Percentiles rank a stretch among this genome's conserved stretches.
Conservation (phyloP, 1,284 basidiomycete species). For the Naganishia sp. region DNA sequence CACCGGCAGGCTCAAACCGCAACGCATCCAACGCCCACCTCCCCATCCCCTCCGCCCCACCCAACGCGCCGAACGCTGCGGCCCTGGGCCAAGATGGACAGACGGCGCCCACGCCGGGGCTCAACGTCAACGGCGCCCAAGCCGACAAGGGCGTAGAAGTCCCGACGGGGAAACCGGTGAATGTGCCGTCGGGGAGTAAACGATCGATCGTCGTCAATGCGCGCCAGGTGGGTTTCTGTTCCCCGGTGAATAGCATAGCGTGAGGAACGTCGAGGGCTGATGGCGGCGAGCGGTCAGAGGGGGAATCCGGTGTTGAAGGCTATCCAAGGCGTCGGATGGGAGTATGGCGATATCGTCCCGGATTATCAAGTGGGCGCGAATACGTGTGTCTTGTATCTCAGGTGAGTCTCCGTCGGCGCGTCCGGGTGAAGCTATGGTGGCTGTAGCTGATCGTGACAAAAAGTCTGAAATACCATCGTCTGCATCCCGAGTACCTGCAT, state of each 20-base stretch:
- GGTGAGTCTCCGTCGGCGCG: slow-evolving; percentile 57
- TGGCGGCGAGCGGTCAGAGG: slow-evolving; percentile 58
- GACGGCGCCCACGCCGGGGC: slow-evolving; percentile 1
- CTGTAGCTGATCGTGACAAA: background rate
- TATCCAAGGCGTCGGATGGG: slow-evolving; percentile 85
- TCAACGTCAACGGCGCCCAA: slow-evolving; percentile 17
- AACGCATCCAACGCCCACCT: slow-evolving; percentile 35
- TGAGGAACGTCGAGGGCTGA: background rate
- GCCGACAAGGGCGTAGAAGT: background rate
- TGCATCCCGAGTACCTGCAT: slow-evolving; percentile 97
- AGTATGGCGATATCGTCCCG: slow-evolving; percentile 89
- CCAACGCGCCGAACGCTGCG: background rate
- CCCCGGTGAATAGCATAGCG: too few species aligned
- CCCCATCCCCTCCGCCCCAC: slow-evolving; percentile 4
- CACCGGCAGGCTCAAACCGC: slow-evolving; percentile 20
- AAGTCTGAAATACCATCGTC: slow-evolving; percentile 89
- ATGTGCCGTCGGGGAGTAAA: slow-evolving; percentile 33
- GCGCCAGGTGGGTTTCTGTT: slow-evolving; percentile 22
- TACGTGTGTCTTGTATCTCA: slow-evolving; percentile 87
- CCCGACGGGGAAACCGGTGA: slow-evolving; percentile 27
- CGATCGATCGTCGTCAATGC: slow-evolving; percentile 35
- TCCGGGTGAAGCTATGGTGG: background rate
- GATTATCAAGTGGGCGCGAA: slow-evolving; percentile 97
- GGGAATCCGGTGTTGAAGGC: slow-evolving; percentile 83
- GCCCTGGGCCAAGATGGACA: slow-evolving; percentile 4